Evolutionary conservation across 352 stramenopile genomes (phyloP).

Genomic region (Phytophthora pini): DNA sequence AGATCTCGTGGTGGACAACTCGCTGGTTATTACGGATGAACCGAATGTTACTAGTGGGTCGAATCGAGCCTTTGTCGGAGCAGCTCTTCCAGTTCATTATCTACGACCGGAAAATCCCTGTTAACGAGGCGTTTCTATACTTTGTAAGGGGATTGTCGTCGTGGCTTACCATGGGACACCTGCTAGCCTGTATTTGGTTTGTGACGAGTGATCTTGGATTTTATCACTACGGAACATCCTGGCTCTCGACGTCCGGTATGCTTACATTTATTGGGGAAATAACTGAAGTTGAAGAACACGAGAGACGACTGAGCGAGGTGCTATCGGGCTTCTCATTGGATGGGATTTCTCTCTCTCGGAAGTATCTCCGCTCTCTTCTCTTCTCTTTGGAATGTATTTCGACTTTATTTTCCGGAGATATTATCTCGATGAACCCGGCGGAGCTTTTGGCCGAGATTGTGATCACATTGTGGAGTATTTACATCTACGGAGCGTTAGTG

Average conservation of each 20-base stretch:
- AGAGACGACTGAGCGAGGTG: slow-evolving; percentile 20
- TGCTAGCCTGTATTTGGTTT: slow-evolving; percentile 71
- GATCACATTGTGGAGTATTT: slow-evolving; percentile 70
- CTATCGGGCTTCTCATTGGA: slow-evolving; percentile 4
- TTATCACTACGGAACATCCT: slow-evolving; percentile 52
- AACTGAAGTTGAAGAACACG: slow-evolving; percentile 11
- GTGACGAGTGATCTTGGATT: slow-evolving; percentile 46
- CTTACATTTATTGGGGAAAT: slow-evolving; percentile 29
- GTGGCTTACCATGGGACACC: slow-evolving; percentile 71
- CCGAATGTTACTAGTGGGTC: slow-evolving; percentile 48
- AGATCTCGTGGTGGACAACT: slow-evolving; percentile 38
- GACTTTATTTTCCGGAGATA: slow-evolving; percentile 75
- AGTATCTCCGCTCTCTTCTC: slow-evolving; percentile 71
- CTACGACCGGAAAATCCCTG: slow-evolving; percentile 57
- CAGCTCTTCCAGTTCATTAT: slow-evolving; percentile 67
- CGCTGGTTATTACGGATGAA: slow-evolving; percentile 64
- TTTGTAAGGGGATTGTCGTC: slow-evolving; percentile 54
- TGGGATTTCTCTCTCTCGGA: slow-evolving; percentile 47
- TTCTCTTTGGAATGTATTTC: slow-evolving; percentile 74
- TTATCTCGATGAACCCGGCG: slow-evolving; percentile 69
- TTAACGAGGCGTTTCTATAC: slow-evolving; percentile 50
- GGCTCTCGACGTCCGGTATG: slow-evolving; percentile 67
- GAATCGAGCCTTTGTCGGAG: slow-evolving; percentile 48
- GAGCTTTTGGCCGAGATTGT: slow-evolving; percentile 65
- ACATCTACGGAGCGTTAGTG: slow-evolving; percentile 74